Evolutionary conservation across 345 rosid genomes (phyloP).

Genomic region (Murraya paniculata): DNA sequence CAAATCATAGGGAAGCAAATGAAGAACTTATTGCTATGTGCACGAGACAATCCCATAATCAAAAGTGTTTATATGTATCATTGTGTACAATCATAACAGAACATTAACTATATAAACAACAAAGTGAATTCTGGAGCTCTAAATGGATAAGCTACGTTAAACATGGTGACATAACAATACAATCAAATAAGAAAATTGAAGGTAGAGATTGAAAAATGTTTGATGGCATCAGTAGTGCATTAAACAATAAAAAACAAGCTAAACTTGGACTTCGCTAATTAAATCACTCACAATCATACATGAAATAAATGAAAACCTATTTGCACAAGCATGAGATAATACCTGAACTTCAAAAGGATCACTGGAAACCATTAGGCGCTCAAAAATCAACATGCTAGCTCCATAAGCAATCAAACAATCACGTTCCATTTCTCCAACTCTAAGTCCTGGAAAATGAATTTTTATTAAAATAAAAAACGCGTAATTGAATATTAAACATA

Average conservation of each 20-base stretch:
- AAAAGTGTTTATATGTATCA: not conserved
- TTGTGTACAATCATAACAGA: not conserved
- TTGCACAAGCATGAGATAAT: slow-evolving; percentile 7
- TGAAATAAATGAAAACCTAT: not conserved
- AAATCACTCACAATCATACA: not conserved
- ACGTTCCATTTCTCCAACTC: slow-evolving; percentile 99
- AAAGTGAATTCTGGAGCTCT: not conserved
- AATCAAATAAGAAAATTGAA: not conserved
- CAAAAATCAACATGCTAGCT: slow-evolving; percentile 84
- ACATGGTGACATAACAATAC: not conserved
- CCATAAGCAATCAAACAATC: slow-evolving; percentile 98
- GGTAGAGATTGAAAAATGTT: not conserved
- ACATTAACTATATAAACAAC: not conserved
- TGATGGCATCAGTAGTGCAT: not conserved
- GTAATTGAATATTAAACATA: slow-evolving; percentile 5
- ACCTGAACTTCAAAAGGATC: slow-evolving; percentile 99
- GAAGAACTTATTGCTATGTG: not conserved
- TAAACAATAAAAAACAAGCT: not conserved
- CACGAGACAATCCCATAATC: not conserved
- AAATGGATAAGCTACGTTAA: not conserved
- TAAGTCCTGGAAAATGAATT: slow-evolving; percentile 50
- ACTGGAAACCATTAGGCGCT: slow-evolving; percentile 90
- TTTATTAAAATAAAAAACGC: not conserved
- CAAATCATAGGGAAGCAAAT: not conserved
- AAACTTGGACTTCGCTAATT: not conserved